Evolutionary conservation across 2,329 filamentous ascomycete species (phyloP), one percentile per base, ranked within the genome.

Genomic region (Beauveria sp.): DNA sequence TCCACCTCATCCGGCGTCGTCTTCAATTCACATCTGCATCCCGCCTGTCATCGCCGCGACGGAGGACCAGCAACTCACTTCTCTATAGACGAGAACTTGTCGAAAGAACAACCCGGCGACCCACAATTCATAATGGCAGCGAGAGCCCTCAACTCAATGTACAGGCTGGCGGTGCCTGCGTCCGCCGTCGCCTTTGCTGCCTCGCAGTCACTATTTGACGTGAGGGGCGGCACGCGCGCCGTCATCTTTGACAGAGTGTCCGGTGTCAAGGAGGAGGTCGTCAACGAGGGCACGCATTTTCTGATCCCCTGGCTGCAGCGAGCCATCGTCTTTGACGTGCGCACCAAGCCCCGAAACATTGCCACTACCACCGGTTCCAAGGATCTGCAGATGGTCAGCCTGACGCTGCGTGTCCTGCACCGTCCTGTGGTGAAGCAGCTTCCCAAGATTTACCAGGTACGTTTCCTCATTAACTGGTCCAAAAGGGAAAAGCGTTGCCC

Each of bases 311-410:
- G 95, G 95, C 79, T 99, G 74, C 95, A 99, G 78, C 89, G 87
- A 77, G 90, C 89, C 70, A 92, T 99, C 78, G 82, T 96, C 74
- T 99, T 96, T 75, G 95, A 99, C 79, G 95, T 99, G 67, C 88
- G 95, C 66, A 99, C 96, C 62, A 96, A 96, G 84, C 95, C 95
- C 64, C 86, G 95, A 73, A 98, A 96, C 76, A 98, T 99, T 74
- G 91, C 90, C 67, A 99, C 95, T 30, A 99, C 95, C 26, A 99
- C 95, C 14, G 95, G 95, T 63, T 93, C 89, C 84, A 99, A 99
- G 86, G 95, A 99, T 79, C 78, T 99, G 82, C 95, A 99, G 81
- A 99, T 99, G 95, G 95, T 99, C 72, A 97, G 92, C 83, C 84
- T 99, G 82, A 99, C 95, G 59, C 83, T 99, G 74, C 86, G 95